Base-by-base conservation (phyloP, 2,329 filamentous ascomycete species). In the Ascochyta koolunga region DNA sequence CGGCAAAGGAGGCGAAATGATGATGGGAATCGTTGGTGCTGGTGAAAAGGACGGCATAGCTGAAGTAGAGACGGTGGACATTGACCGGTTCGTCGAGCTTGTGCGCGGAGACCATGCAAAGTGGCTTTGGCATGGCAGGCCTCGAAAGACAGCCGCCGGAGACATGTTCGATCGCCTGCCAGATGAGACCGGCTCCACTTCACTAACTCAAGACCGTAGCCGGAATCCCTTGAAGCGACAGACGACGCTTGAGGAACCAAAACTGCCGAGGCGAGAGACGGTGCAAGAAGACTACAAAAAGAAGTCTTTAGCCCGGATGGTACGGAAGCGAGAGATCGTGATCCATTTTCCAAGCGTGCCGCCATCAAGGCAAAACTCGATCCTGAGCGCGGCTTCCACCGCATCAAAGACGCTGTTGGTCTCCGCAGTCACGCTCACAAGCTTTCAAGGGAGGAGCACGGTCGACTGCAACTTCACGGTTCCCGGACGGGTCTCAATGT, bases 101-200 rank as follows among this genome's bases (percentile, higher is more conserved):
- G 85, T 89, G 0, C 88, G 87, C 57, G 93, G 95, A 29, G 90
- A 95, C 70, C 85, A 90, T 50, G 83, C 90, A 15, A 96, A 96
- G 73, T 98, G 93, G 91, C 81, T 99, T 2, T 99, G 95, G 95
- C 83, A 90, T 57, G 95, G 93, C 15, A 98, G 96, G 72, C 84
- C 90, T 32, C 86, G 88, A 56, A 91, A 93, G 68, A 83, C 69
- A 13, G 54, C 46, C 19, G 60, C 65, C n/a, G 61, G 60, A 7
- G 73, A 76, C 46, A 74, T 77, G 70, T 75, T 77, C 53, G 73
- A 65, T 61, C 68, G 73, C 21, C 61, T 76, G 9, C 69, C 70
- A 16, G 68, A 63, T n/a, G 72, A 75, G 44, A 69, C 75, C 19
- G 59, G 77, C 37, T 74, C 81, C 11, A 71, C 82, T 1, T 84